Evolutionary conservation across 2,329 filamentous ascomycete genomes (phyloP), one percentile per base, ranked within the genome.

Genomic region (Neofusicoccum laricinum): DNA sequence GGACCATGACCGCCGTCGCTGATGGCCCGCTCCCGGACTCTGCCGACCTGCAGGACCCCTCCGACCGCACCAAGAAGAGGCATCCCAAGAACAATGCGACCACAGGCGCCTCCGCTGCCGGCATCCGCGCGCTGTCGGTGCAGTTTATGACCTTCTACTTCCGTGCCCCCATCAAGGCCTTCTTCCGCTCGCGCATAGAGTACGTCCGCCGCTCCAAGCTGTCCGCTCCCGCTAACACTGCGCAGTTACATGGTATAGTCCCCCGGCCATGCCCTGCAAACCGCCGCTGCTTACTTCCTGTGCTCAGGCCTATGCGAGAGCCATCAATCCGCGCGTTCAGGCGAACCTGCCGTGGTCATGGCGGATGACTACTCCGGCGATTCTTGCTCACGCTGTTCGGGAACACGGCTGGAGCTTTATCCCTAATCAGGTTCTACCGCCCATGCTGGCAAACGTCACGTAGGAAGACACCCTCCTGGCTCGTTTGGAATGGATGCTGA

Each of bases 171-270:
- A 90, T 93, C 61, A 97, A 97, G 78, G 91, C 93, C 15, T 97
- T 97, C 75, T 96, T 97, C 78, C 87, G 92, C 66, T 93, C 91
- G 1, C 83, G 93, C 65, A 92, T 97, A 68, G 93, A 97, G 80
- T 97, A 93, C 74, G 83, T 83, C 66, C 62, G 63, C 46, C 19
- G 50, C 45, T 11, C 41, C 41, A n/a, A 7, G 11, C 30, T 34
- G 40, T 25, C 10, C n/a, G 41, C 41, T 4, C 11, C n/a, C 11
- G 51, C 67, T 73, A 64, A 75, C 66, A 49, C 58, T 57, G 48
- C 61, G 41, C 69, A 84, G 82, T 71, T 85, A 84, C 67, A 81
- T 84, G 80, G 82, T 84, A 80, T 66, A 64, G 58, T 19, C 41
- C 51, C 38, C 21, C 14, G 41, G 41, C 6, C 43, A 12, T 32